Evolutionary conservation across 805 yeast species (phyloP).

Genomic region (Torulaspora quercuum): DNA sequence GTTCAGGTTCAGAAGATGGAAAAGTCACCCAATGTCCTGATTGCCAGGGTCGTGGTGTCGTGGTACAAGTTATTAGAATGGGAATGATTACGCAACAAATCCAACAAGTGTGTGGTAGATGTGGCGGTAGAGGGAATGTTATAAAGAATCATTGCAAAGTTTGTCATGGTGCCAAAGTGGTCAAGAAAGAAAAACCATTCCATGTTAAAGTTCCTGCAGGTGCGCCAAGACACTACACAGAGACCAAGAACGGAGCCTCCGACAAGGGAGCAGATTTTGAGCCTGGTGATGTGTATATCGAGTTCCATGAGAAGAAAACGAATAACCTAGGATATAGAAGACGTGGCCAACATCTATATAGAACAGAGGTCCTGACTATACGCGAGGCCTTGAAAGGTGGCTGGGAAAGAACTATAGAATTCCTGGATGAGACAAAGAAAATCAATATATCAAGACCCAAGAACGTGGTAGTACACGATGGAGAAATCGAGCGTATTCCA

Average conservation of each 20-base stretch:
- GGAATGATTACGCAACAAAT: constrained; percentile 89
- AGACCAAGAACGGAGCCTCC: constrained; percentile 68
- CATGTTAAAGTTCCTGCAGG: constrained; percentile 69
- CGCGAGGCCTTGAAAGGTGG: constrained; percentile 75
- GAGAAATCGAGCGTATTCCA: constrained; percentile 65
- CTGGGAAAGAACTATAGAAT: constrained; percentile 68
- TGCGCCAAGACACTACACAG: constrained; percentile 53
- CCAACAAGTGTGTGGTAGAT: constrained; percentile 72
- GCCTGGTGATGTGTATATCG: constrained; percentile 76
- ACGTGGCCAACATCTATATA: constrained; percentile 64
- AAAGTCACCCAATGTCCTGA: constrained; percentile 56
- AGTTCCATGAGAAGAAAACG: constrained; percentile 49
- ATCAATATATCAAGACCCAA: constrained; percentile 45
- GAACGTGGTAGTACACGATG: constrained; percentile 56
- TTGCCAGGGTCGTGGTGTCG: constrained; percentile 76
- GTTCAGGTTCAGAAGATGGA: constrained; percentile 84
- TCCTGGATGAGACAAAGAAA: constrained; percentile 58
- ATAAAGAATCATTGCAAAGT: constrained; percentile 60
- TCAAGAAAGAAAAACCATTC: constrained; percentile 52
- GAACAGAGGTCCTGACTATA: constrained; percentile 73
- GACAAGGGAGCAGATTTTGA: constrained; percentile 79
- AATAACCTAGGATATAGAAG: constrained; percentile 82
- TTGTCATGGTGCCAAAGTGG: constrained; percentile 72
- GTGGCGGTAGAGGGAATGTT: constrained; percentile 72
- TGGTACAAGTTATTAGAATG: constrained; percentile 62